Conservation (phyloP, 1,284 basidiomycete species). For the Ustilago bromivora region DNA sequence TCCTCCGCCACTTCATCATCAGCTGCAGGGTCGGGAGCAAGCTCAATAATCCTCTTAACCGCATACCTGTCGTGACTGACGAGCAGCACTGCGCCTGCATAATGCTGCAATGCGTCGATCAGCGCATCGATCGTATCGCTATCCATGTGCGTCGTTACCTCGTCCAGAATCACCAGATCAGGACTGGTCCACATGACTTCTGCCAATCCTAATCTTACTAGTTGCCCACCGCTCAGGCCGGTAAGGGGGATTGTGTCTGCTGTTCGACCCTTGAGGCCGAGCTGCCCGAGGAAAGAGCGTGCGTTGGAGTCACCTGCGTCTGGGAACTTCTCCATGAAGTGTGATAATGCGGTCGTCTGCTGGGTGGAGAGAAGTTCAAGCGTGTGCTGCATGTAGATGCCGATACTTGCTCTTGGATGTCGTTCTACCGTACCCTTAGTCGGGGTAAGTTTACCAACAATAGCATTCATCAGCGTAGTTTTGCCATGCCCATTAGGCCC, state of each 20-base stretch:
- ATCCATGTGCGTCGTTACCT: slow-evolving; percentile 75
- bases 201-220: slow-evolving; percentile 67
- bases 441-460: slow-evolving; percentile 74
- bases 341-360: slow-evolving; percentile 70
- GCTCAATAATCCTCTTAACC: slow-evolving; percentile 51
- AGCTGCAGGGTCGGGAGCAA: slow-evolving; percentile 23
- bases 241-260: slow-evolving; percentile 51
- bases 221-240: slow-evolving; percentile 74
- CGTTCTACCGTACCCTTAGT: slow-evolving; percentile 74
- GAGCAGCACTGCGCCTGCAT: slow-evolving; percentile 76
- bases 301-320: slow-evolving; percentile 55
- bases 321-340: slow-evolving; percentile 66
- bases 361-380: slow-evolving; percentile 63
- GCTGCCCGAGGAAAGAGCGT: slow-evolving; percentile 70
- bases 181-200: slow-evolving; percentile 57
- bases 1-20: slow-evolving; percentile 54
- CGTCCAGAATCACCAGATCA: slow-evolving; percentile 57
- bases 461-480: slow-evolving; percentile 70
- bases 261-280: slow-evolving; percentile 67
- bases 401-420: slow-evolving; percentile 76
- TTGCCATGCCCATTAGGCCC: slow-evolving; percentile 71
- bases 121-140: slow-evolving; percentile 77
- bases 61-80: slow-evolving; percentile 78
- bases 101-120: slow-evolving; percentile 74
- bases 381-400: slow-evolving; percentile 72